These are phyloP conservation scores for Lasiodiplodia theobromae DNA, from an alignment of 2,329 filamentous ascomycete species.

Conservation along the genomic window DNA sequence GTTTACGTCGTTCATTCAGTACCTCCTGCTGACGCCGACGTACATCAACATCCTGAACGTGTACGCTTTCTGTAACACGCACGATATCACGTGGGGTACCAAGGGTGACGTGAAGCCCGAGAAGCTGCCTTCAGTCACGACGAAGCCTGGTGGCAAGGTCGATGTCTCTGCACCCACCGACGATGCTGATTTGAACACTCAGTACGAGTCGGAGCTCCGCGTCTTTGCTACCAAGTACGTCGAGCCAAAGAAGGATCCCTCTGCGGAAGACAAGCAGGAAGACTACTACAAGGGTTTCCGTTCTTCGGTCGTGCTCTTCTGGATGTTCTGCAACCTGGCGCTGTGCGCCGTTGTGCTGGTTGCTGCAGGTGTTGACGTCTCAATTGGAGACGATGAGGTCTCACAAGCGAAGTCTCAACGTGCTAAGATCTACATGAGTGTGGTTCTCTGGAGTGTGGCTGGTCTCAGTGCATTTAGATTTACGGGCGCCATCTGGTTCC, in stretches of 20 bases:
- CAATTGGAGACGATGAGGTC: conserved; percentile 43
- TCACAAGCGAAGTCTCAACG: conserved; percentile 58
- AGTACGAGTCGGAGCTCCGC: conserved; percentile 85
- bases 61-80: conserved; percentile 98
- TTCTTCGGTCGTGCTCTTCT: conserved; percentile 87
- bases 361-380: conserved; percentile 76
- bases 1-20: conserved; percentile 92
- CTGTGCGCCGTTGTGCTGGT: conserved; percentile 86
- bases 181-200: conserved; percentile 91
- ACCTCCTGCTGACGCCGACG: conserved; percentile 90
- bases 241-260: conserved; percentile 70
- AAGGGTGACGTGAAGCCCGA: conserved; percentile 97
- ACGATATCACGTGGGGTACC: conserved; percentile 97
- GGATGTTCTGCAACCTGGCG: conserved; percentile 96
- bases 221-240: conserved; percentile 78
- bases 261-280: conserved; percentile 81
- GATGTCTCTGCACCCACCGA: conserved; percentile 86
- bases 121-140: conserved; percentile 84
- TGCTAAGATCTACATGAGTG: conserved; percentile 82
- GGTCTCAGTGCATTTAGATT: conserved; percentile 86
- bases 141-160: conserved; percentile 94
- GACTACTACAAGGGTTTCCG: conserved; percentile 98
- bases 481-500: conserved; percentile 86
- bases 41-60: conserved; percentile 99
- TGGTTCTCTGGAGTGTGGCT: conserved; percentile 89